These are phyloP conservation scores for Russula abietina DNA, from an alignment of 768 basidiomycete species.

Conservation along the genomic window DNA sequence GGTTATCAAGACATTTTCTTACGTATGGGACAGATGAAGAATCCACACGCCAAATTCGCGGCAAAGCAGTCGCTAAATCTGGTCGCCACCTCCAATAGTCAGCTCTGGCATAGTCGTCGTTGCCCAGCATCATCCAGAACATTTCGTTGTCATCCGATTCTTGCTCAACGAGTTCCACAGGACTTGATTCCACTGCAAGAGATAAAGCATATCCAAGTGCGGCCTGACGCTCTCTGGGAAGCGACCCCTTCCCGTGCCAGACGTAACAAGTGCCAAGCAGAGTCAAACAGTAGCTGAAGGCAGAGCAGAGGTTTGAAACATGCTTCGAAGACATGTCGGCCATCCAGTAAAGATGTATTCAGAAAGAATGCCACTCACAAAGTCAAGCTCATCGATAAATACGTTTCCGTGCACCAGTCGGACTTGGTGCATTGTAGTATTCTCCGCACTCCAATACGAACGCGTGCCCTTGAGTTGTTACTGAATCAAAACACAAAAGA, in stretches of 20 bases:
- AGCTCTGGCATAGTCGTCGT: constrained; percentile 66
- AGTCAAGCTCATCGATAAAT: constrained; percentile 65
- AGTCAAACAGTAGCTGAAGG: constrained; percentile 74
- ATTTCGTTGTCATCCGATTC: constrained; percentile 65
- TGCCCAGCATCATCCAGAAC: constrained; percentile 85
- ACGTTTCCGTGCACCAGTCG: constrained; percentile 46
- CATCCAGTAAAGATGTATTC: background rate
- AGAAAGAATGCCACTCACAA: constrained; percentile 40
- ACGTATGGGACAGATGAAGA: constrained; percentile 17
- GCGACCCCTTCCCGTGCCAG: constrained; percentile 76
- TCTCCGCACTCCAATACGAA: constrained; percentile 69
- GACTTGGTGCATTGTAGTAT: constrained; percentile 76
- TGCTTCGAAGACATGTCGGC: constrained; percentile 34
- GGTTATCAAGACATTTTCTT: background rate
- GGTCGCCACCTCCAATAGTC: constrained; percentile 79
- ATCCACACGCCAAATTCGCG: constrained; percentile 60
- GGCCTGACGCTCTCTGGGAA: constrained; percentile 49
- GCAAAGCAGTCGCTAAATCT: constrained; percentile 33
- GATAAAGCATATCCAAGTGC: constrained; percentile 55
- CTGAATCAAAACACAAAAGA: constrained; percentile 3
- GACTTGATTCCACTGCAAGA: constrained; percentile 36
- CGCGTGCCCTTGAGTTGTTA: constrained; percentile 50
- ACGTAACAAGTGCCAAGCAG: constrained; percentile 67
- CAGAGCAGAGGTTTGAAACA: constrained; percentile 70
- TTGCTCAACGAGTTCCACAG: constrained; percentile 60